Base-by-base conservation (phyloP, 1,284 basidiomycete species). In the Marasmius oreades region DNA sequence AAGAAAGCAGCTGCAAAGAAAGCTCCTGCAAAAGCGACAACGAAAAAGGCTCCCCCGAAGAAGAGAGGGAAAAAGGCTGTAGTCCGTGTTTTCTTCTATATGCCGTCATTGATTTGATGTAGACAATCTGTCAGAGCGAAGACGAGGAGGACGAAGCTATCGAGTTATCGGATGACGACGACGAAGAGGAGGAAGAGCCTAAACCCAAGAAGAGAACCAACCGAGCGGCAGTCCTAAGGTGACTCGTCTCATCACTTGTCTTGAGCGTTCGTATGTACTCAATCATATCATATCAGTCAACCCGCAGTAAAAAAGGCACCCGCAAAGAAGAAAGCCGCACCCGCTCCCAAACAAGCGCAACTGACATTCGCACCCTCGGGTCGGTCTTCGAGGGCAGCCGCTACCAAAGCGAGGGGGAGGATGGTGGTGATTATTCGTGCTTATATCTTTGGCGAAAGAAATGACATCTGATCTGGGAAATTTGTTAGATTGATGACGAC, bases 221-320 rank as follows among this genome's bases (percentile, higher is more conserved):
- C 64, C 77, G 88, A 55, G 82, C 85, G 20, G 81, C 86, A 11
- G 78, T 86, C 10, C 66, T 86, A 37, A 87, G 81, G 84, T 87
- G 65, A 57, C 71, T 66, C 53, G 48, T 34, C 50, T 52, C 52
- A 53, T 22, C 61, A 69, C 63, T 52, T 60, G 37, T 44, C 33
- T 52, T 33, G 11, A 26, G 12, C 42, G n/a, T 39, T 26, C 18
- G 39, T n/a, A n/a, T 18, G 14, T 50, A 8, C 28, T 24, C 26
- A 51, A 51, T 10, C 24, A 45, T 50, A 54, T 36, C 53, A 52
- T 46, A 31, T 42, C 44, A 79, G 73, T 63, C 77, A 64, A 71
- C 74, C 73, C 57, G 65, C 74, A 12, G 63, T 74, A 24, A 88
- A 82, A 69, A 88, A 82, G 63, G 73, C 86, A 5, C 76, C 85